These are phyloP conservation scores for Multifurca ochricompacta DNA, from an alignment of 768 basidiomycete species.

Conservation along the genomic window DNA sequence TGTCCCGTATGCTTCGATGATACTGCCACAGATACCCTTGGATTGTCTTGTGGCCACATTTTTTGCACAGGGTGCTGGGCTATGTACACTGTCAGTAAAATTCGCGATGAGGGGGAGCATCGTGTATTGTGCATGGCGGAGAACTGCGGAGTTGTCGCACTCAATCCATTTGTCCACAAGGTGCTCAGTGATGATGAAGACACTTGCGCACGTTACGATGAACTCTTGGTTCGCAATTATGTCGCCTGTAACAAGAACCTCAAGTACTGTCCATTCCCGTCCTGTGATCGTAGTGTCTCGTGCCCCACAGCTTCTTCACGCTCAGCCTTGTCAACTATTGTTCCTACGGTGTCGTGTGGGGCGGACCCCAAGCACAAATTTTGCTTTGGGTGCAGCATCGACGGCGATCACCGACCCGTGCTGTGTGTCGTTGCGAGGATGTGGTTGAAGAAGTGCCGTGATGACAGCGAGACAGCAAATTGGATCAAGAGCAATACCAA, in stretches of 20 bases:
- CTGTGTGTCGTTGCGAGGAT: slow-evolving; percentile 81
- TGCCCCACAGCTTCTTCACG: slow-evolving; percentile 77
- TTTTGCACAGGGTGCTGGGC: slow-evolving; percentile 85
- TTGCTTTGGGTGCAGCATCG: slow-evolving; percentile 91
- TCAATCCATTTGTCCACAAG: slow-evolving; percentile 53
- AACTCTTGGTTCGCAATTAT: slow-evolving; percentile 83
- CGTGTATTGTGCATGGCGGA: slow-evolving; percentile 75
- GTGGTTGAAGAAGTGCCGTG: slow-evolving; percentile 96
- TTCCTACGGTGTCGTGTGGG: slow-evolving; percentile 85
- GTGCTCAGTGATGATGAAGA: slow-evolving; percentile 49
- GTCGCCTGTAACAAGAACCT: slow-evolving; percentile 76
- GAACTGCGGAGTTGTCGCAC: slow-evolving; percentile 55
- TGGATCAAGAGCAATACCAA: slow-evolving; percentile 99
- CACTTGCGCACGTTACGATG: slow-evolving; percentile 67
- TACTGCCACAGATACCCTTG: slow-evolving; percentile 48
- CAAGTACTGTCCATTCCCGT: slow-evolving; percentile 93
- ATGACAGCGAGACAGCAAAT: slow-evolving; percentile 97
- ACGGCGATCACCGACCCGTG: slow-evolving; percentile 86
- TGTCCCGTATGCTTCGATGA: slow-evolving; percentile 96
- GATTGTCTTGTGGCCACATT: slow-evolving; percentile 74
- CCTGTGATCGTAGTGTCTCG: slow-evolving; percentile 90
- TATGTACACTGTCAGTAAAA: slow-evolving; percentile 71
- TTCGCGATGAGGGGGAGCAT: slow-evolving; percentile 74
- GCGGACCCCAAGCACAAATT: slow-evolving; percentile 64
- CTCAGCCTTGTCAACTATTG: slow-evolving; percentile 62